phyloP scores from a whole-genome alignment of 2,329 filamentous ascomycete genomes.

The Alternaria conjuncta region DNA sequence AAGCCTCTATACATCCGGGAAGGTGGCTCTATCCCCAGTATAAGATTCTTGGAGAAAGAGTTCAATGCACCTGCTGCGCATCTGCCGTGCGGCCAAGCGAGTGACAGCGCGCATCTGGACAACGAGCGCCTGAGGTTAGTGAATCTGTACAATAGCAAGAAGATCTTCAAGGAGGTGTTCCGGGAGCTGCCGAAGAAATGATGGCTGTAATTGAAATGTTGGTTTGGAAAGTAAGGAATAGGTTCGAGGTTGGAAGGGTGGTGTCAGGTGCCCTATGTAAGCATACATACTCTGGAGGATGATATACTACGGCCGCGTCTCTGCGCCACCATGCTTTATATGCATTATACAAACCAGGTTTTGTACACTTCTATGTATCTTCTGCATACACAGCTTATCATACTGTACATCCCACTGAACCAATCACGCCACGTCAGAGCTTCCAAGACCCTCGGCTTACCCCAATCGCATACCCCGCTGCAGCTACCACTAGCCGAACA shows the following conservation, averaged over 20 bases:
- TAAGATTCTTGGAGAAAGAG: constrained; percentile 92
- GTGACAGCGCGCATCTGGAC: constrained; percentile 90
- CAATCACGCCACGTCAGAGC: not conserved
- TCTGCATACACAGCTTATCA: too few relatives aligned
- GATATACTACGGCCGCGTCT: not conserved
- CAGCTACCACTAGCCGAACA: not conserved
- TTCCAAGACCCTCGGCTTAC: not conserved
- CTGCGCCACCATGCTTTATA: not conserved
- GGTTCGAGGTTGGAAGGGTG: not conserved
- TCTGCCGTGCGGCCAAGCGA: constrained; percentile 91
- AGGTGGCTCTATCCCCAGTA: constrained; percentile 92
- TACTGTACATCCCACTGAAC: not conserved
- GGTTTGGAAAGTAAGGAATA: not conserved
- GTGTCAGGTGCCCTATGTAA: not conserved
- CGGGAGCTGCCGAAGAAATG: constrained; percentile 57
- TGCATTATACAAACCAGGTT: not conserved
- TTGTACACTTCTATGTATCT: too few relatives aligned
- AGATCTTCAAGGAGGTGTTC: constrained; percentile 91
- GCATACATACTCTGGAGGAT: not conserved
- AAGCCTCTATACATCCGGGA: constrained; percentile 93
- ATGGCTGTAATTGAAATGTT: not conserved
- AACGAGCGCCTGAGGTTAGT: constrained; percentile 90
- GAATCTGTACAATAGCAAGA: constrained; percentile 88
- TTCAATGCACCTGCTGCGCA: constrained; percentile 91
- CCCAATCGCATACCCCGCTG: not conserved